A percentile compares a stretch with the other conserved stretches of the same genome.
These are phyloP conservation scores for Fusarium sp. DNA, from an alignment of 2,329 filamentous ascomycete species.

Conservation along the genomic window DNA sequence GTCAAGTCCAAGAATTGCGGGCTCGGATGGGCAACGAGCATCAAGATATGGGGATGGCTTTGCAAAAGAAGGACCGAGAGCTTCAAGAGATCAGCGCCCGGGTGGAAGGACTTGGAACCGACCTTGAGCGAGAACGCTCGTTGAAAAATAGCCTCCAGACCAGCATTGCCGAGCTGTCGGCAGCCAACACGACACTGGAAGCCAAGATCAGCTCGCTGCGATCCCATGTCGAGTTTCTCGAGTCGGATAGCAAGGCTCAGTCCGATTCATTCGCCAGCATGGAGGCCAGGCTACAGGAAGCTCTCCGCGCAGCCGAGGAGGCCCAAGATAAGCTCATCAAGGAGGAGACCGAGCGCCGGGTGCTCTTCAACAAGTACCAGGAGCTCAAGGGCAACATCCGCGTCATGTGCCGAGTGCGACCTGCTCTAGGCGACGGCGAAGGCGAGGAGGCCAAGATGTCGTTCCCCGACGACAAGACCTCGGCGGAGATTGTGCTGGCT, in stretches of 20 bases:
- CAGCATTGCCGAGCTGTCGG: constrained; percentile 66
- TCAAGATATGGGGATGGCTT: constrained; percentile 57
- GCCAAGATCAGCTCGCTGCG: constrained; percentile 78
- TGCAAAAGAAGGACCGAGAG: constrained; percentile 64
- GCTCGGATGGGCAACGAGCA: constrained; percentile 61
- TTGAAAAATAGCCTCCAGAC: constrained; percentile 64
- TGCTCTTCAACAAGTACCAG: constrained; percentile 97
- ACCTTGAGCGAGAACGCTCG: constrained; percentile 70
- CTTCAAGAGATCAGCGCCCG: constrained; percentile 57
- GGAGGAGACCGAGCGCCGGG: constrained; percentile 89
- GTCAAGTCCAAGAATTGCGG: constrained; percentile 73
- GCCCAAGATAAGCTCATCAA: constrained; percentile 84
- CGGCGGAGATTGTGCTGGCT: constrained; percentile 84
- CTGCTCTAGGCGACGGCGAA: constrained; percentile 67
- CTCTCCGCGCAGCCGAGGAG: constrained; percentile 72
- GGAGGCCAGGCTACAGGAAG: constrained; percentile 81
- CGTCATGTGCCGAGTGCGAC: constrained; percentile 95
- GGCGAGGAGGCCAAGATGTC: constrained; percentile 76
- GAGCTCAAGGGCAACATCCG: constrained; percentile 98
- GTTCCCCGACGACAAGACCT: constrained; percentile 85
- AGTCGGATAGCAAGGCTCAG: constrained; percentile 89
- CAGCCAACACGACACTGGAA: constrained; percentile 73
- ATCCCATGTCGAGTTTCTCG: constrained; percentile 86
- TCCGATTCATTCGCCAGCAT: constrained; percentile 85
- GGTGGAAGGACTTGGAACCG: constrained; percentile 57